Evolutionary conservation across 2,329 filamentous ascomycete species (phyloP), one percentile per base, ranked within the genome.

Genomic region (Albophoma yamanashiensis): DNA sequence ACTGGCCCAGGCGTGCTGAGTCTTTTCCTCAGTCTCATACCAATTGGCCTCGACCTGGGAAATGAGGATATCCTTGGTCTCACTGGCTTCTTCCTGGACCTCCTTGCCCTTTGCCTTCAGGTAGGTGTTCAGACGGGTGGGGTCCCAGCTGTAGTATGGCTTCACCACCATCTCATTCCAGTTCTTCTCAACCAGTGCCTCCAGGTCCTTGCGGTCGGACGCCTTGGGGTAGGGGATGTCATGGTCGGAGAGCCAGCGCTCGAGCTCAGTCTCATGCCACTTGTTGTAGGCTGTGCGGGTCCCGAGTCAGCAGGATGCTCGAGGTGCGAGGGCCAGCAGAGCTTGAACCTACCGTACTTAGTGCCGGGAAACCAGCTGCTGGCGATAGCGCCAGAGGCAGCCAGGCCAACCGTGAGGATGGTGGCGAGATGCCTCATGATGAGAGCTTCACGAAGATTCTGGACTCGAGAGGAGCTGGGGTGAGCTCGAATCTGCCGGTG

Each of bases 261-360:
- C 93, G 38, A 99, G 85, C 81, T 99, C 94, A 27, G 91, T 96
- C 80, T 97, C 88, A 69, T 97, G 93, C 94, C 94, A 99, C 74
- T 94, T 97, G 78, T 97, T 97, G 82, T 97, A 97, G 20, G 88
- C 93, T 96, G 70, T 56, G 22, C 27, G 14, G 7, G 25, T 8
- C 27, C 31, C 12, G 9, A 4, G 31, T 47, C 6, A 52, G 55
- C 4, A 45, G n/a, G 31, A 8, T 17, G 22, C 3, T 9, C 47
- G n/a, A 47, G 22, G 17, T 40, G 17, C 34, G 55, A 34, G 25
- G 25, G 42, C 27, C 7, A 31, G 4, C 36, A 5, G 50, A 31
- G 36, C n/a, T 27, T 22, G 25, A 38, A 9, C 89, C 68, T 82
- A 96, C 92, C 88, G 70, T 91, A 80, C 76, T 91, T 94, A 71